Evolutionary conservation across 257 asterid genomes (phyloP), one percentile per base, ranked within the genome.

Genomic region (Penstemon newberryi): DNA sequence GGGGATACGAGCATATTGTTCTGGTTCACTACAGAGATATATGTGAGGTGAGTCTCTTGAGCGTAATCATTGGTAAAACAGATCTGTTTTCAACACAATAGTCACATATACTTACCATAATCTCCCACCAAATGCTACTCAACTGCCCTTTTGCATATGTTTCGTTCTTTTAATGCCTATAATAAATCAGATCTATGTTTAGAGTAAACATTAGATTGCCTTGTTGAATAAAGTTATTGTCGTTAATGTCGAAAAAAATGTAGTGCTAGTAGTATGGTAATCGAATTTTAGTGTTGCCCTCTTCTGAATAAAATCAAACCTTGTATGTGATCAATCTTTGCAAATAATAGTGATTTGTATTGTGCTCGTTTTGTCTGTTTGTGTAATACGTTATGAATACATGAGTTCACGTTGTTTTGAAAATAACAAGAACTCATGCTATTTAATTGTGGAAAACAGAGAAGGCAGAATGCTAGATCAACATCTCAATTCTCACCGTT

Each of bases 21-120:
- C 96, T 93, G 70, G 99, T 93, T 70, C 99, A 93, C 86, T 93
- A 93, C 88, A 83, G 97, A 85, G 96, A 93, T 73, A 78, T 83
- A 80, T 74, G 40, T 37, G 88, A 84, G 99, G 99, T 91, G 71
- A 84, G 92, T 67, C 71, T 71, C 60, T 62, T 13, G 50, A 40
- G 39, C 60, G 40, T n/a, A 54, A 43, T 56, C 57, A 60, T 53
- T 49, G 73, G 66, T 57, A 62, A 56, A 64, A 15, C 63, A 44
- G 59, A 69, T 53, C 2, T 70, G 36, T 62, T 61, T 63, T 25
- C 33, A 25, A 25, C 33, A 56, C 67, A 45, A 41, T 56, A 57
- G 42, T 43, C 40, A 4, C 37, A 18, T 57, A 56, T 57, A 36
- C 50, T 65, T 75, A 57, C 58, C 45, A 49, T 73, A 33, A 52